phyloP scores from a whole-genome alignment of 768 basidiomycete genomes.

The Lactarius hatsudake region DNA sequence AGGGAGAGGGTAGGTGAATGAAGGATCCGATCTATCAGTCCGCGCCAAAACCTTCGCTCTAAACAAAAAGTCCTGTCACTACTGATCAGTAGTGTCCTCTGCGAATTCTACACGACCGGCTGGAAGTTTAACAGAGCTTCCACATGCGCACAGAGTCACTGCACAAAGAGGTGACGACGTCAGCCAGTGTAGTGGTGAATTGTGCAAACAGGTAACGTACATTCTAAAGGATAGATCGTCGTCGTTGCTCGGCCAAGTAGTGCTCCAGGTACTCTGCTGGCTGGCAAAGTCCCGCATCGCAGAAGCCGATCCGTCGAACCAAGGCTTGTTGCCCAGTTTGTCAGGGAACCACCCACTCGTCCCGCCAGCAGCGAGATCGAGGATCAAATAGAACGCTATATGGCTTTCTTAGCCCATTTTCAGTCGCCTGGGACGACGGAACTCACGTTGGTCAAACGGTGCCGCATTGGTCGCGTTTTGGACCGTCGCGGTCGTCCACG shows the following conservation, averaged over 20 bases:
- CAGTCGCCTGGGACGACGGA: background rate
- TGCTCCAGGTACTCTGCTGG: slow-evolving; percentile 62
- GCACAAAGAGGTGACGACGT: background rate
- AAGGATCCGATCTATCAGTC: background rate
- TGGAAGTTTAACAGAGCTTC: slow-evolving; percentile 29
- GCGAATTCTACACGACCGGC: too few relatives aligned
- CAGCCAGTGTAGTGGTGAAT: background rate
- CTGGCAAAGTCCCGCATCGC: slow-evolving; percentile 71
- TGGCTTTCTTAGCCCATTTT: background rate
- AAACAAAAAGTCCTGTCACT: background rate
- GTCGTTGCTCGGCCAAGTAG: slow-evolving; percentile 67
- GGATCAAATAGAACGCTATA: slow-evolving; percentile 73
- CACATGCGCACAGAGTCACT: slow-evolving; percentile 40
- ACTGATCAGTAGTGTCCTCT: background rate
- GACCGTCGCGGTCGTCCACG: slow-evolving; percentile 43
- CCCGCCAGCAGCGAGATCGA: slow-evolving; percentile 78
- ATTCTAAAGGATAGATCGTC: slow-evolving; percentile 68
- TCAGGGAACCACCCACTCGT: slow-evolving; percentile 71
- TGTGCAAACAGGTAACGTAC: slow-evolving; percentile 35
- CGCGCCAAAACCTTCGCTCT: background rate
- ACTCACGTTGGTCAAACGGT: slow-evolving; percentile 54
- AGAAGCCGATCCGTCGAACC: slow-evolving; percentile 59
- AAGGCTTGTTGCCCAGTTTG: slow-evolving; percentile 59
- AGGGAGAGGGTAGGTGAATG: background rate
- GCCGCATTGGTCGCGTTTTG: slow-evolving; percentile 45